Conservation (phyloP, 768 basidiomycete species). For the Lactifluus subvellereus region DNA sequence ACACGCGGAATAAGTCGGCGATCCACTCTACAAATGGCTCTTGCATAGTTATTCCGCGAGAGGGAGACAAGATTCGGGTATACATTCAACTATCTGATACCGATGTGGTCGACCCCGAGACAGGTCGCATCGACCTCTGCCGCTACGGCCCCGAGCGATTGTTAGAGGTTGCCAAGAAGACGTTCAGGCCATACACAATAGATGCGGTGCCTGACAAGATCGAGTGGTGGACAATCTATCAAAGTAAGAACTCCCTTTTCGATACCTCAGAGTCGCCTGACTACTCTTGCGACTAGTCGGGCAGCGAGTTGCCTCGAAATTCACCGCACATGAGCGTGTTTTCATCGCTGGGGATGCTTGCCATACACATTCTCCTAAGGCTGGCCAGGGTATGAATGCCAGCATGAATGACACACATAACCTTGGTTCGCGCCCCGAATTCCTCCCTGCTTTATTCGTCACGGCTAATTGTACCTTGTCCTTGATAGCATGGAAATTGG, state of each 20-base stretch:
- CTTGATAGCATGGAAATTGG: constrained; percentile 46
- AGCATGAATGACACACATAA: constrained; percentile 52
- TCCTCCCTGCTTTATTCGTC: neutral
- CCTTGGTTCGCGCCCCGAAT: constrained; percentile 26
- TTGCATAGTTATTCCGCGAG: constrained; percentile 48
- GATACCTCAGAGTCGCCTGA: constrained; percentile 26
- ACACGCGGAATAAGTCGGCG: constrained; percentile 43
- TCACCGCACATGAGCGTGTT: constrained; percentile 41
- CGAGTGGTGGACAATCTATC: constrained; percentile 48
- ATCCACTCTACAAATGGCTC: constrained; percentile 49
- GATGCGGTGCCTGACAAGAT: constrained; percentile 31
- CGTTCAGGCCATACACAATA: constrained; percentile 37
- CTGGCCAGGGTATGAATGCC: constrained; percentile 50
- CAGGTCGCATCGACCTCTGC: constrained; percentile 39
- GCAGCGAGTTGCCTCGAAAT: constrained; percentile 49
- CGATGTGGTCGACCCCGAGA: constrained; percentile 33
- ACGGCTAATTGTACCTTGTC: neutral
- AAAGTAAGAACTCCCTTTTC: constrained; percentile 32
- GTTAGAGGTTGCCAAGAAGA: constrained; percentile 39
- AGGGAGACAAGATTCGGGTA: constrained; percentile 42
- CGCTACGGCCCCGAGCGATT: constrained; percentile 37
- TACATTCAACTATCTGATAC: constrained; percentile 47
- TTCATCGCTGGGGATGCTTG: constrained; percentile 56
- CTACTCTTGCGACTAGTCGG: constrained; percentile 35
- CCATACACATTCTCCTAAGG: constrained; percentile 37